These are phyloP conservation scores for Pyrenophora teres DNA, from an alignment of 2,329 filamentous ascomycete species.

Conservation along the genomic window DNA sequence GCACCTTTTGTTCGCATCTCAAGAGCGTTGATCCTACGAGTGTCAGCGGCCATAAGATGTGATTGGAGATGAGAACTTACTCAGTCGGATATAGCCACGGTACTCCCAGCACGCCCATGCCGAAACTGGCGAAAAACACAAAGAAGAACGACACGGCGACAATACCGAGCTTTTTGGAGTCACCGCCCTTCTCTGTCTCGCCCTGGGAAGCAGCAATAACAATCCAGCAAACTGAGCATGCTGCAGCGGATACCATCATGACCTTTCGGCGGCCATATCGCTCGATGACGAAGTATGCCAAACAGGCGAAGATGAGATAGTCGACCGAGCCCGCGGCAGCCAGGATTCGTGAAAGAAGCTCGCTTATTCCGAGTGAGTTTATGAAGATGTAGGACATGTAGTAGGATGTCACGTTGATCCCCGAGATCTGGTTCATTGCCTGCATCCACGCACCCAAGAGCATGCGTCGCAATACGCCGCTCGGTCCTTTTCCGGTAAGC, in stretches of 20 bases:
- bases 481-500: constrained; percentile 48
- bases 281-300: constrained; percentile 55
- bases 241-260: constrained; percentile 56
- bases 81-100: constrained; percentile 45
- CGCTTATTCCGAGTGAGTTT: constrained; percentile 47
- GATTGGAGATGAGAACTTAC: constrained; percentile 7
- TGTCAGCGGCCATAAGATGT: background rate
- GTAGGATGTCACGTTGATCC: constrained; percentile 45
- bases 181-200: constrained; percentile 48
- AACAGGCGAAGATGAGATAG: constrained; percentile 52
- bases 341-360: constrained; percentile 41
- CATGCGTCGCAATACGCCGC: constrained; percentile 51
- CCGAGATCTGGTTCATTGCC: constrained; percentile 51
- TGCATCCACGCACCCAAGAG: constrained; percentile 54
- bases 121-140: constrained; percentile 43
- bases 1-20: constrained; percentile 45
- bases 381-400: constrained; percentile 51
- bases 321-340: constrained; percentile 54
- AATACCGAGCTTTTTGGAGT: constrained; percentile 53
- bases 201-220: constrained; percentile 54
- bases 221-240: constrained; percentile 56
- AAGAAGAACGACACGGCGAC: constrained; percentile 55
- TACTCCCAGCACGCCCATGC: constrained; percentile 42
- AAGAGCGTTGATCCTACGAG: constrained; percentile 37
- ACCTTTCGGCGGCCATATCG: constrained; percentile 54